Evolutionary conservation across 371 early-diverging fungal species (phyloP).

Genomic region (Syncephalastrum contaminatum): DNA sequence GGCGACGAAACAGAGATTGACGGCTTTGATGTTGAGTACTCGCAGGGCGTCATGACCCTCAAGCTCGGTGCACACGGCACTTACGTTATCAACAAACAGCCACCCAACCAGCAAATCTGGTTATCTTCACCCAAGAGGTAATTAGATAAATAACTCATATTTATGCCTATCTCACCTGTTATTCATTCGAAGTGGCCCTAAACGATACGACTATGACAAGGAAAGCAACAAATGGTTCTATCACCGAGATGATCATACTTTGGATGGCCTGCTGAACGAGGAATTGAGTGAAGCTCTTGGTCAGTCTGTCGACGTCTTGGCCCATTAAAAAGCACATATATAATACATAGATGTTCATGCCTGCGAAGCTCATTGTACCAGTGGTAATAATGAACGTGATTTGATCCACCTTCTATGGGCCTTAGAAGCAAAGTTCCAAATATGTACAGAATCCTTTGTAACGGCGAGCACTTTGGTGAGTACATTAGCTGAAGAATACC

Average conservation of each 20-base stretch:
- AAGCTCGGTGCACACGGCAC: conserved; percentile 85
- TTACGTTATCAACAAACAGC: conserved; percentile 98
- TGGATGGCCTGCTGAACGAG: conserved; percentile 65
- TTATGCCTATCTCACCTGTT: background rate
- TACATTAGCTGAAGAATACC: no score
- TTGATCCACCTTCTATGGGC: no score
- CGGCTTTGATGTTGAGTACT: conserved; percentile 84
- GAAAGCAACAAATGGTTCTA: conserved; percentile 73
- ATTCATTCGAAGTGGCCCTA: conserved; percentile 74
- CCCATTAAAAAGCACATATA: conserved; percentile 2
- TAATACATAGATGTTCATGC: background rate
- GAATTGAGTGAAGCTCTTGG: conserved; percentile 60
- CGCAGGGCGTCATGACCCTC: conserved; percentile 90
- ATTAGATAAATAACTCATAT: background rate
- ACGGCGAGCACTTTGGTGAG: no score
- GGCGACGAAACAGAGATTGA: conserved; percentile 70
- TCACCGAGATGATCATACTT: conserved; percentile 60
- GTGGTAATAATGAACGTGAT: no score
- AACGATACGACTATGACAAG: conserved; percentile 80
- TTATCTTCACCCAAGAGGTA: conserved; percentile 91
- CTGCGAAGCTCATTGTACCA: no score
- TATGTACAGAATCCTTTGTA: no score
- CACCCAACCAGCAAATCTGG: conserved; percentile 98
- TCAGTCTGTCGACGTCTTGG: conserved; percentile 31
- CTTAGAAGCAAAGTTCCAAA: no score